Conservation (phyloP, 805 yeast genomes). For the Candida sonorensis region DNA sequence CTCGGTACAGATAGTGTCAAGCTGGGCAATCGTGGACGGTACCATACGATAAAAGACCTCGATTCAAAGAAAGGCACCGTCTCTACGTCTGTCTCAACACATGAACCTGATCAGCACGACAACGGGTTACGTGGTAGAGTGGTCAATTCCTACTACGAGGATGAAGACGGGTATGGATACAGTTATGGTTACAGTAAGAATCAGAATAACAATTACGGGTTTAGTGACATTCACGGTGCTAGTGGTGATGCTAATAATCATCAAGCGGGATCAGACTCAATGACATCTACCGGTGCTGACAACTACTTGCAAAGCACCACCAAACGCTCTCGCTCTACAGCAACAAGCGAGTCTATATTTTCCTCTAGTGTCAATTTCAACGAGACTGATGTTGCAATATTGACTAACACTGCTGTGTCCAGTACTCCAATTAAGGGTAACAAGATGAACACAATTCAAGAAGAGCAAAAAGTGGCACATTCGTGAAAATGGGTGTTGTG, state of each 20-base stretch:
- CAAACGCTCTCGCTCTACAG: too few species aligned
- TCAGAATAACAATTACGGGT: too few species aligned
- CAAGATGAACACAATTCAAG: constrained; percentile 1
- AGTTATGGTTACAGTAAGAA: neutral
- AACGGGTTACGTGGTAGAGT: constrained; percentile 8
- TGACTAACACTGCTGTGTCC: neutral
- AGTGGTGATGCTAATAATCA: neutral
- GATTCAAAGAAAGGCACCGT: neutral
- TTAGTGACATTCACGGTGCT: too few species aligned
- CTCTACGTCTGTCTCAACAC: constrained; percentile 13
- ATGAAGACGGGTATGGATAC: constrained; percentile 17
- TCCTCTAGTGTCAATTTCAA: too few species aligned
- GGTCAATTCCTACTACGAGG: constrained; percentile 13
- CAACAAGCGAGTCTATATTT: too few species aligned
- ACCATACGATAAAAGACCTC: too few species aligned
- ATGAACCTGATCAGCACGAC: constrained; percentile 1
- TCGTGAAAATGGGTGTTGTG: too few species aligned
- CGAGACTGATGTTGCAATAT: too few species aligned
- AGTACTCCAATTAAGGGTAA: neutral
- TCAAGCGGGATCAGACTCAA: neutral
- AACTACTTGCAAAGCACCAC: too few species aligned
- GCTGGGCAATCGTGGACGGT: too few species aligned
- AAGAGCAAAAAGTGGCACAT: constrained; percentile 1
- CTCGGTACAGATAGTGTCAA: too few species aligned
- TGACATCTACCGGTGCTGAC: too few species aligned